These are phyloP conservation scores for Phytopythium vexans DNA, from an alignment of 352 stramenopile species.

Conservation along the genomic window DNA sequence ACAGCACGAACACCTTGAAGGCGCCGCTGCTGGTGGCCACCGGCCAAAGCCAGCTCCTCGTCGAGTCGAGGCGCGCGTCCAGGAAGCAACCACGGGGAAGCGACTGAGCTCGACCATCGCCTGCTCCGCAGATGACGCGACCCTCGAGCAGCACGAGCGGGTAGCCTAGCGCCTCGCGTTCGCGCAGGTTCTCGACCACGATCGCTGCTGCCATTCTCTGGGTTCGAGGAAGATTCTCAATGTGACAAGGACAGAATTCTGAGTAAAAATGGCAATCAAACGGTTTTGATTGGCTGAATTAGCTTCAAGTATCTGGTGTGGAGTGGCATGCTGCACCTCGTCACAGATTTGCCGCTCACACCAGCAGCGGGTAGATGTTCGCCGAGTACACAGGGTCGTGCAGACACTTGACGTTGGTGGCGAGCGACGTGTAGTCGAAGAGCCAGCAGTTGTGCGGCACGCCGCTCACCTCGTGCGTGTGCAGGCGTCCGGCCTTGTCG, in stretches of 20 bases:
- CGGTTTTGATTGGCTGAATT: too few species aligned
- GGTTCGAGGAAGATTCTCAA: too few species aligned
- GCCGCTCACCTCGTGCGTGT: conserved; percentile 19
- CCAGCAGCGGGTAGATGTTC: conserved; percentile 27
- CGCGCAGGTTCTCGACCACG: conserved; percentile 80
- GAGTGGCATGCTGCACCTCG: too few species aligned
- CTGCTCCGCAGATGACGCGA: conserved; percentile 8
- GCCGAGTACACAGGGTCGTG: conserved; percentile 25
- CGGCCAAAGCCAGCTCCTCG: conserved; percentile 38
- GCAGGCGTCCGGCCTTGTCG: conserved; percentile 15
- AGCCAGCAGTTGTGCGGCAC: conserved; percentile 45
- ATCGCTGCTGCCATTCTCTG: conserved; percentile 9
- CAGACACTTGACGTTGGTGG: conserved; percentile 17
- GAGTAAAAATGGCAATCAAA: too few species aligned
- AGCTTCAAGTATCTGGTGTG: too few species aligned
- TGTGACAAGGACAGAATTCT: too few species aligned
- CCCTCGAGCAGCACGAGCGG: conserved; percentile 61
- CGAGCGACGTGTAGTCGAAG: conserved; percentile 32
- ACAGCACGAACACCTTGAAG: conserved; percentile 65
- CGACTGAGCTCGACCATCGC: background rate
- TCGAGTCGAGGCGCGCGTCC: conserved; percentile 32
- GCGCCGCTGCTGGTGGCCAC: conserved; percentile 28
- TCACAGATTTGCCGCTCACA: conserved; percentile 4
- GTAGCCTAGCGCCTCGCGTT: conserved; percentile 67
- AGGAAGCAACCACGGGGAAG: conserved; percentile 27